These are phyloP conservation scores for Porcisia deanei DNA, from an alignment of 208 protist species.

Conservation along the genomic window DNA sequence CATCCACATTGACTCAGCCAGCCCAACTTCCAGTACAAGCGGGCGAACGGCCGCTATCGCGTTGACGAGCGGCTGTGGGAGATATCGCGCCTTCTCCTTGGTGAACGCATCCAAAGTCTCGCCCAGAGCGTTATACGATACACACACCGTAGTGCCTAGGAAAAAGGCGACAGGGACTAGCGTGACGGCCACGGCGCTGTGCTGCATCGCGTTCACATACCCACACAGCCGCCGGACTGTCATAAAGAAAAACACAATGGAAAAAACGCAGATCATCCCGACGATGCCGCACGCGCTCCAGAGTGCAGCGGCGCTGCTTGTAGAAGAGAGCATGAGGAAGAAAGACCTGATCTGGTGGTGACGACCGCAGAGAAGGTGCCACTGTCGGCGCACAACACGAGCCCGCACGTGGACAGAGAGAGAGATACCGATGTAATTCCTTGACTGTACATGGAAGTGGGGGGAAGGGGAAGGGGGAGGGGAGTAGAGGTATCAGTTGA, in stretches of 20 bases:
- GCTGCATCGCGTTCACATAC: constrained; percentile 9
- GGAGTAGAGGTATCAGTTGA: not conserved
- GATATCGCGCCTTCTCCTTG: constrained; percentile 14
- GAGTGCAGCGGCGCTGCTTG: not conserved
- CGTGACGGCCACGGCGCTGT: constrained; percentile 43
- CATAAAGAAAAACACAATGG: not conserved
- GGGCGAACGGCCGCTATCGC: constrained; percentile 22
- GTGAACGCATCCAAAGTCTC: constrained; percentile 21
- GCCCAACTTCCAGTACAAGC: not conserved
- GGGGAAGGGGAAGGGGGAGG: not conserved
- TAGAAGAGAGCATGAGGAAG: constrained; percentile 3
- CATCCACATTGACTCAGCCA: constrained; percentile 36
- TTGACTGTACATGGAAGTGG: too few relatives aligned
- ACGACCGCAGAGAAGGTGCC: not conserved
- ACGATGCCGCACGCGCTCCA: constrained; percentile 5
- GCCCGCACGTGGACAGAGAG: not conserved
- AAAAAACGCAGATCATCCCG: not conserved
- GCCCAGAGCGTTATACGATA: constrained; percentile 17
- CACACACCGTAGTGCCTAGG: constrained; percentile 17
- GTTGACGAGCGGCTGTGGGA: constrained; percentile 22
- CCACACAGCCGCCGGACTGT: not conserved
- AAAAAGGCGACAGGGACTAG: constrained; percentile 37
- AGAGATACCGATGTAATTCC: too few relatives aligned
- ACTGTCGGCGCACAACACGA: not conserved
- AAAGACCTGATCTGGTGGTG: not conserved